phyloP scores from a whole-genome alignment of 305 asterid species.

The Coffea humblotiana region DNA sequence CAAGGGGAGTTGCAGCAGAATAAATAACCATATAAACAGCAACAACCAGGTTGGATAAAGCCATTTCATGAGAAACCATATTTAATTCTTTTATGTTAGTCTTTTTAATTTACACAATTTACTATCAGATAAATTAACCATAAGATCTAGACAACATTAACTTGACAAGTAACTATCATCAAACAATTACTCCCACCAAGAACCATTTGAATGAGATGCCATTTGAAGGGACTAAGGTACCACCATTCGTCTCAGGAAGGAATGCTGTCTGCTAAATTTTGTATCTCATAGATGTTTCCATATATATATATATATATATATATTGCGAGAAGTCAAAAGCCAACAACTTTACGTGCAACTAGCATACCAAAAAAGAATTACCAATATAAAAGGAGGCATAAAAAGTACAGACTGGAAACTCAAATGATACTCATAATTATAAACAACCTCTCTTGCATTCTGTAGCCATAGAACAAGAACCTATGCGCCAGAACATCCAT shows the following conservation, averaged over 20 bases:
- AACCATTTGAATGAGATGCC: neutral
- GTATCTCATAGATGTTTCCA: neutral
- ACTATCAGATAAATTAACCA: neutral
- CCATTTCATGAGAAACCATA: neutral
- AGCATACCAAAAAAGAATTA: neutral
- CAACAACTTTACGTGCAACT: neutral
- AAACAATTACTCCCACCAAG: neutral
- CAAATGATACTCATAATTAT: neutral
- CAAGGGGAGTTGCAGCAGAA: neutral
- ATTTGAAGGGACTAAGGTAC: neutral
- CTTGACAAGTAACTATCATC: neutral
- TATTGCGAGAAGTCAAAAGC: neutral
- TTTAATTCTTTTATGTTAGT: neutral
- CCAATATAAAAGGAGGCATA: neutral
- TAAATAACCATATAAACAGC: neutral
- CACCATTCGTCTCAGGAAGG: neutral
- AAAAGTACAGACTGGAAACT: neutral
- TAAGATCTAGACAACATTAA: neutral
- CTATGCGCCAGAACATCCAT: neutral
- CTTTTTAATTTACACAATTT: neutral
- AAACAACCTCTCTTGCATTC: no score
- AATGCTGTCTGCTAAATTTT: neutral
- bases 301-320: no score
- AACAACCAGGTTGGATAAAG: neutral
- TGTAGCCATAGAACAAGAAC: neutral